phyloP scores from a whole-genome alignment of 768 basidiomycete species.

The Suillus fuscotomentosus region DNA sequence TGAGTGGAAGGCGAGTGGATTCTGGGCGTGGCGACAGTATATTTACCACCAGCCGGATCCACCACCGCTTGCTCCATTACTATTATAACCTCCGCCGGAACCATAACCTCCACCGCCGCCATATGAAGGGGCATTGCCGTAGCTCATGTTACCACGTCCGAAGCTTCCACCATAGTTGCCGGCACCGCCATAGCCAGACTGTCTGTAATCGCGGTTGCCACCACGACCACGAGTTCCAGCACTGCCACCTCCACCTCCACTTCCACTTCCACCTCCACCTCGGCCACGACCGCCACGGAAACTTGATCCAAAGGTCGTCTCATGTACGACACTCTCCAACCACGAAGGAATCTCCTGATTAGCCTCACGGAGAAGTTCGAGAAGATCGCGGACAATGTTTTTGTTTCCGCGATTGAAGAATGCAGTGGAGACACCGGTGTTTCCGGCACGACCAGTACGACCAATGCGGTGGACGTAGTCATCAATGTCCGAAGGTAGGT shows the following conservation, averaged over 20 bases:
- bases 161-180: conserved; percentile 33
- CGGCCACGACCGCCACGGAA: conserved; percentile 54
- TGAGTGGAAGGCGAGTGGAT: conserved; percentile 9
- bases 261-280: conserved; percentile 52
- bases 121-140: conserved; percentile 23
- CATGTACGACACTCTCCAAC: conserved; percentile 85
- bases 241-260: conserved; percentile 49
- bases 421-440: conserved; percentile 92
- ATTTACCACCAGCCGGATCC: conserved; percentile 51
- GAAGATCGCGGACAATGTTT: conserved; percentile 86
- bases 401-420: conserved; percentile 95
- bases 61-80: conserved; percentile 23
- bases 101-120: conserved; percentile 38
- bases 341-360: conserved; percentile 93
- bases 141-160: conserved; percentile 25
- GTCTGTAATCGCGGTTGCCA: conserved; percentile 34
- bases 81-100: conserved; percentile 37
- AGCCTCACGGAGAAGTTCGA: conserved; percentile 93
- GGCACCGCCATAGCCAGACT: conserved; percentile 32
- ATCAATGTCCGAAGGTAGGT: conserved; percentile 96
- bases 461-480: conserved; percentile 99
- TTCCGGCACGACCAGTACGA: conserved; percentile 98
- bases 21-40: conserved; percentile 5
- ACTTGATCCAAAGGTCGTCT: conserved; percentile 68
- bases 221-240: conserved; percentile 38